Conservation (phyloP, 2,329 filamentous ascomycete species). For the Ophiostoma sp. region DNA sequence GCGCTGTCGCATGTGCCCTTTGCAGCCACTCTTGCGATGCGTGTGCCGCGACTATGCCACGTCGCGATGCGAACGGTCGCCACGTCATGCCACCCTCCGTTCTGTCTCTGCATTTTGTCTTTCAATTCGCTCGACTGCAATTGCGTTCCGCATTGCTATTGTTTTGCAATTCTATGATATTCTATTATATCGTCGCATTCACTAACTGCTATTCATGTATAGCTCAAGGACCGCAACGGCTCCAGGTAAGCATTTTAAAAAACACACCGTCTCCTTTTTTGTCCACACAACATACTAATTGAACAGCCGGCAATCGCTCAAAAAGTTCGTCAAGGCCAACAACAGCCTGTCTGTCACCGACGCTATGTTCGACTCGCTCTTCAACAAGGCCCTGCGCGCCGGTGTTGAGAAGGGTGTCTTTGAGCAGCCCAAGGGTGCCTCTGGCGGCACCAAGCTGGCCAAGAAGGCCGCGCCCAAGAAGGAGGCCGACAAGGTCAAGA, state of each 20-base stretch:
- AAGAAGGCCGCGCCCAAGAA: constrained; percentile 58
- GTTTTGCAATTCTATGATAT: not conserved
- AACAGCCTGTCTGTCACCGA: constrained; percentile 44
- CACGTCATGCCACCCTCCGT: constrained; percentile 20
- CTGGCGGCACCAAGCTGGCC: constrained; percentile 85
- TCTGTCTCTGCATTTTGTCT: not conserved
- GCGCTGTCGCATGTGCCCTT: not conserved
- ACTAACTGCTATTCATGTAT: constrained; percentile 14
- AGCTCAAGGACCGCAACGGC: constrained; percentile 60
- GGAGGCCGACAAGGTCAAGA: constrained; percentile 32
- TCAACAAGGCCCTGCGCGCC: constrained; percentile 77
- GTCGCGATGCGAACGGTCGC: constrained; percentile 18
- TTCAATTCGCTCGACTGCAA: not conserved
- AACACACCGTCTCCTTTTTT: constrained; percentile 16
- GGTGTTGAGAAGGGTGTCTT: constrained; percentile 86
- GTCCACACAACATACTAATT: constrained; percentile 31
- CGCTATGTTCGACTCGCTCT: constrained; percentile 63
- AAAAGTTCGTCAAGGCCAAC: constrained; percentile 57
- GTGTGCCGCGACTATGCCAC: constrained; percentile 18
- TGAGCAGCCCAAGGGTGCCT: constrained; percentile 83
- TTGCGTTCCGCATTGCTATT: not conserved
- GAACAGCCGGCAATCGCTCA: constrained; percentile 51
- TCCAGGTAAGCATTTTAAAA: constrained; percentile 40
- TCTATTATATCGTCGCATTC: constrained; percentile 23
- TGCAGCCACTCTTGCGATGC: constrained; percentile 1